Percentiles rank a stretch among this genome's conserved stretches.
These are phyloP conservation scores for Aspergillus hancockii DNA, from an alignment of 495 filamentous ascomycete species.

Conservation along the genomic window DNA sequence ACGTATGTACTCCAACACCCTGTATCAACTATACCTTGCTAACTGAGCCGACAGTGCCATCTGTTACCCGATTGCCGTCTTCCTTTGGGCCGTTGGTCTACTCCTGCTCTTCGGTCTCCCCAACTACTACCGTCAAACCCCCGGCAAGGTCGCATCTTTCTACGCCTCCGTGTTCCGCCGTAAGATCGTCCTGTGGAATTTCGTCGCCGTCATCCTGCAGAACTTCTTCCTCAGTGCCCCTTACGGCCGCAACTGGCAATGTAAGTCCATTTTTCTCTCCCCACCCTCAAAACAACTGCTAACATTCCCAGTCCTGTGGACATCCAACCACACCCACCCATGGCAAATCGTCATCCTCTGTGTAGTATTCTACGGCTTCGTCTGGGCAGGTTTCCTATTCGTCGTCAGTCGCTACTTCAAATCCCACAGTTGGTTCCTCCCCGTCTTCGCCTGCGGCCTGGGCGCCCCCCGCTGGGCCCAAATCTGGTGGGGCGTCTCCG, in stretches of 20 bases:
- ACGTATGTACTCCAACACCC: slow-evolving; percentile 28
- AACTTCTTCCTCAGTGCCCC: slow-evolving; percentile 52
- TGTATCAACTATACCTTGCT: background rate
- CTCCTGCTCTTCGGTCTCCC: slow-evolving; percentile 45
- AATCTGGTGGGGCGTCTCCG: slow-evolving; percentile 52
- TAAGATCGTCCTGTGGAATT: slow-evolving; percentile 53
- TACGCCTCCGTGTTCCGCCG: slow-evolving; percentile 46
- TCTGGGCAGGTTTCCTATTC: slow-evolving; percentile 44
- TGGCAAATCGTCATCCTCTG: slow-evolving; percentile 51
- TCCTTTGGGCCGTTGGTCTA: slow-evolving; percentile 42
- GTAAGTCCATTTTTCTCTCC: slow-evolving; percentile 24
- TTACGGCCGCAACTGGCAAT: slow-evolving; percentile 52
- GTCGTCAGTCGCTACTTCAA: slow-evolving; percentile 41
- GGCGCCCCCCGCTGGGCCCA: slow-evolving; percentile 50
- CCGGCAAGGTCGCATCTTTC: slow-evolving; percentile 63
- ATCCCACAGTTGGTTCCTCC: slow-evolving; percentile 50
- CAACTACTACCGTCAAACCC: slow-evolving; percentile 57
- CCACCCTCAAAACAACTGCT: background rate
- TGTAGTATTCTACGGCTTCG: slow-evolving; percentile 43
- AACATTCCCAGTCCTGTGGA: slow-evolving; percentile 41
- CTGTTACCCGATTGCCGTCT: slow-evolving; percentile 41
- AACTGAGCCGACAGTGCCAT: slow-evolving; percentile 29
- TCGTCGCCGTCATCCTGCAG: slow-evolving; percentile 46
- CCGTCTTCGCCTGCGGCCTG: slow-evolving; percentile 50
- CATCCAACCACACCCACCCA: slow-evolving; percentile 37